These are phyloP conservation scores for Madurella fahalii DNA, from an alignment of 2,329 filamentous ascomycete species.

Conservation along the genomic window DNA sequence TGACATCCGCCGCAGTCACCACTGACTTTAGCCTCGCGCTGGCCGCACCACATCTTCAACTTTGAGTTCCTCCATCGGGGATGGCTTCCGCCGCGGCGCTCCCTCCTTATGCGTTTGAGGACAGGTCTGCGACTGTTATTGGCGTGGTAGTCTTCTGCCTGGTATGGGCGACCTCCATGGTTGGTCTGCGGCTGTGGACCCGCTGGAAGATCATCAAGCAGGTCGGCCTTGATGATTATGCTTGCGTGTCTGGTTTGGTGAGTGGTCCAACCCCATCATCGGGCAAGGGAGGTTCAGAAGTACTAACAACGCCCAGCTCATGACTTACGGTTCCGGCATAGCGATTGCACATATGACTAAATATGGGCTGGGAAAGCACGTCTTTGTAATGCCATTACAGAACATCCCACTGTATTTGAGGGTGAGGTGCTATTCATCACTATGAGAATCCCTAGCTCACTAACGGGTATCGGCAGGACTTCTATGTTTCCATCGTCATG, in stretches of 20 bases:
- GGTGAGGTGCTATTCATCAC: constrained; percentile 1
- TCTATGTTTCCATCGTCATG: constrained; percentile 35
- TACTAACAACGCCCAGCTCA: constrained; percentile 3
- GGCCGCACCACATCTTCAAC: no score
- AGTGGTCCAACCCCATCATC: neutral
- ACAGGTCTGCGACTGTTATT: constrained; percentile 15
- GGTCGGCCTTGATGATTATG: constrained; percentile 20
- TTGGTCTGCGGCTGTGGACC: constrained; percentile 18
- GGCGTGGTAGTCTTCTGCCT: constrained; percentile 17
- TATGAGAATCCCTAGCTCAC: no score
- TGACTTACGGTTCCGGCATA: constrained; percentile 15
- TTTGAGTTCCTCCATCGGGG: neutral
- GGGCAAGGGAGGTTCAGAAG: neutral
- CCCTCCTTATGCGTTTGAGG: constrained; percentile 18
- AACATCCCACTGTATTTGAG: constrained; percentile 17
- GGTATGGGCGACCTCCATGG: constrained; percentile 18
- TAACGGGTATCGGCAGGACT: constrained; percentile 23
- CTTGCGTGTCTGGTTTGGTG: constrained; percentile 15
- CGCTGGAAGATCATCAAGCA: constrained; percentile 18
- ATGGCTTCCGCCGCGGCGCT: constrained; percentile 12
- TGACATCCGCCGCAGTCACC: no score
- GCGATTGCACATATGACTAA: constrained; percentile 21
- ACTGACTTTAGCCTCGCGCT: no score
- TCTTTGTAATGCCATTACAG: constrained; percentile 11
- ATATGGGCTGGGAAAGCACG: constrained; percentile 18